Conservation (phyloP, 164 flowering plant genomes). For the Nymphaea thermarum region DNA sequence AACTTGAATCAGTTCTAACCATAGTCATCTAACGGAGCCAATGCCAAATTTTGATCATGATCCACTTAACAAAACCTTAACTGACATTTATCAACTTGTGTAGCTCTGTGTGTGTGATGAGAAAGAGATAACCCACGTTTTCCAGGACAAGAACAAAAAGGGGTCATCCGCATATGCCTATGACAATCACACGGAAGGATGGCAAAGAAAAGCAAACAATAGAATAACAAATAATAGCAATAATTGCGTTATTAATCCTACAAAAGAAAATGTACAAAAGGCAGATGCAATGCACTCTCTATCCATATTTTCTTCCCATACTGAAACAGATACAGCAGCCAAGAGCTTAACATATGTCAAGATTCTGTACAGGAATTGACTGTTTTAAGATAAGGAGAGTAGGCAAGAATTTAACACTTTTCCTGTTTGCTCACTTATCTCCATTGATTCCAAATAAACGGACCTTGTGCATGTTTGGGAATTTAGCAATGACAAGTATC, state of each 20-base stretch:
- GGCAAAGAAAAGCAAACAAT: no score
- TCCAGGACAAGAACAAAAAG: no score
- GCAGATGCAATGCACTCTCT: not conserved
- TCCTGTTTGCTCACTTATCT: slow-evolving; percentile 9
- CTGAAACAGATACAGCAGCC: not conserved
- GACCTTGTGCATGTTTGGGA: slow-evolving; percentile 85
- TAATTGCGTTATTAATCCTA: not conserved
- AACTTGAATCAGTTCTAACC: no score
- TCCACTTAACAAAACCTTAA: no score
- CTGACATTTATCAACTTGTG: no score
- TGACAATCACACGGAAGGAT: no score
- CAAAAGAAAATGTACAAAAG: not conserved
- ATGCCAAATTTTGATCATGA: no score
- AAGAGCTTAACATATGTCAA: not conserved
- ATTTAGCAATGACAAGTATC: slow-evolving; percentile 66
- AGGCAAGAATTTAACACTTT: not conserved
- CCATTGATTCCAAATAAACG: slow-evolving; percentile 25
- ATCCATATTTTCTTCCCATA: not conserved
- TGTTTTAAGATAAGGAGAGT: not conserved
- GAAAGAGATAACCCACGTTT: no score
- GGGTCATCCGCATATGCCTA: no score
- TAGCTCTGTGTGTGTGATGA: no score
- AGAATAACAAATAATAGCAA: no score
- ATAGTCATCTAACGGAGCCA: no score
- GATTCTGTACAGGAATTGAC: not conserved